A percentile compares a stretch with the other conserved stretches of the same genome.
Conservation (phyloP, 192 early-diverging fungal genomes). For the Oehlia diaphana region DNA sequence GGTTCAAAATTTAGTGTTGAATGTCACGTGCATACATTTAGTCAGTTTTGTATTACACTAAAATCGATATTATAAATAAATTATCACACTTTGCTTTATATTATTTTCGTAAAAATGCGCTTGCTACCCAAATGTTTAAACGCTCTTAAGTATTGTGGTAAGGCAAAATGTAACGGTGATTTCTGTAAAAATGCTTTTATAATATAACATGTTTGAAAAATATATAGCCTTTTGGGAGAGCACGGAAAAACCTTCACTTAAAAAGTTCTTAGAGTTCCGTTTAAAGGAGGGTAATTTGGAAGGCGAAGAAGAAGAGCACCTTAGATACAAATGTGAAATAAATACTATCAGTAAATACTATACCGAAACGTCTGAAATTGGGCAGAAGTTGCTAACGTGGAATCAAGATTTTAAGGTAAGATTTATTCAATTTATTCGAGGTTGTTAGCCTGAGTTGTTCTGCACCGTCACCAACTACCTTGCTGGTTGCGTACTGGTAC, state of each 20-base stretch:
- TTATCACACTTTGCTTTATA: too few species aligned
- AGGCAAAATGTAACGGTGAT: neutral
- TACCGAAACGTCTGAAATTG: slow-evolving; percentile 13
- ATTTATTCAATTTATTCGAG: neutral
- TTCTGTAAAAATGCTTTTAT: neutral
- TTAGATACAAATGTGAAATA: slow-evolving; percentile 8
- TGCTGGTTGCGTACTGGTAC: neutral
- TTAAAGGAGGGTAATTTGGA: slow-evolving; percentile 5
- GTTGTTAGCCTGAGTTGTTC: neutral
- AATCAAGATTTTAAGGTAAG: slow-evolving; percentile 7
- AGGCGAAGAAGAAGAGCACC: slow-evolving; percentile 4
- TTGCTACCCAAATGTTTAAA: neutral
- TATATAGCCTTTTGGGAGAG: slow-evolving; percentile 4
- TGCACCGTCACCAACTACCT: neutral
- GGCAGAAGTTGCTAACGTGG: neutral
- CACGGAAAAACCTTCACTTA: slow-evolving; percentile 13
- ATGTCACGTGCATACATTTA: too few species aligned
- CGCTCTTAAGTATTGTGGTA: neutral
- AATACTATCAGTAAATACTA: slow-evolving; percentile 4
- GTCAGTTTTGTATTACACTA: too few species aligned
- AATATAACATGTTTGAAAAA: neutral
- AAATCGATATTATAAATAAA: too few species aligned
- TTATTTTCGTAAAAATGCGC: neutral
- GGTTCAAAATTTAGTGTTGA: too few species aligned
- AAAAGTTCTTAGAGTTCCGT: slow-evolving; percentile 20